Percentiles rank a stretch among this genome's conserved stretches.
phyloP scores from a whole-genome alignment of 352 stramenopile genomes.

The Blastocystis sp. region DNA sequence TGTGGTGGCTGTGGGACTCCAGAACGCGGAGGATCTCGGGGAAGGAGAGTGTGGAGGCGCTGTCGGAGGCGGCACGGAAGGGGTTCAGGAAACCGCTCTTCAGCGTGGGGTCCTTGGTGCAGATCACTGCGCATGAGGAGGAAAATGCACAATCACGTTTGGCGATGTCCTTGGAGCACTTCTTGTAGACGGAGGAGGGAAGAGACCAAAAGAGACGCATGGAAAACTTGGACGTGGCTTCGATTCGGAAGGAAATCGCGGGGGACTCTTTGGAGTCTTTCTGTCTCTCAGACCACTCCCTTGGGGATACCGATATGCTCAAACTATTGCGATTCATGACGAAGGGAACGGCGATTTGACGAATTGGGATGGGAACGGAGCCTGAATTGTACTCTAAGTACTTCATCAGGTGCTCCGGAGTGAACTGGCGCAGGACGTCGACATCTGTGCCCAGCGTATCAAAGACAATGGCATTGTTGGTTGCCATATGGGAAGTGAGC shows the following conservation, averaged over 20 bases:
- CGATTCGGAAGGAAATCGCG: constrained; percentile 11
- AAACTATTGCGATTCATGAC: constrained; percentile 37
- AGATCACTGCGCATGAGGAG: constrained; percentile 30
- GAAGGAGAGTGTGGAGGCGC: background rate
- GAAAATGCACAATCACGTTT: background rate
- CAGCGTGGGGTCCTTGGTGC: constrained; percentile 57
- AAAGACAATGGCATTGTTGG: constrained; percentile 65
- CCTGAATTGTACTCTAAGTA: constrained; percentile 65
- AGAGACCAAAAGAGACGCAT: constrained; percentile 55
- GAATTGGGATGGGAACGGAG: constrained; percentile 31
- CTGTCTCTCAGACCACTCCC: background rate
- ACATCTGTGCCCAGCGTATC: constrained; percentile 56
- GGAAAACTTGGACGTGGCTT: background rate
- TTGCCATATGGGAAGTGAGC: constrained; percentile 25
- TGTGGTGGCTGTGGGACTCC: background rate
- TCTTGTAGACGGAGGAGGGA: constrained; percentile 41
- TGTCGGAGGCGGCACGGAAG: background rate
- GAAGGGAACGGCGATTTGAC: constrained; percentile 38
- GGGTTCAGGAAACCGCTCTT: constrained; percentile 47
- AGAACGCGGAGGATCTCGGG: background rate
- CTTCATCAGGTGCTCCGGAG: constrained; percentile 57
- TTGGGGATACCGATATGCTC: background rate
- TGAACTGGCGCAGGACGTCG: constrained; percentile 57
- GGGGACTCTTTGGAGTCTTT: background rate
- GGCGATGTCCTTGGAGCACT: constrained; percentile 47